Evolutionary conservation across 495 filamentous ascomycete species (phyloP).

Genomic region (Paragyromitra xinjiangensis): DNA sequence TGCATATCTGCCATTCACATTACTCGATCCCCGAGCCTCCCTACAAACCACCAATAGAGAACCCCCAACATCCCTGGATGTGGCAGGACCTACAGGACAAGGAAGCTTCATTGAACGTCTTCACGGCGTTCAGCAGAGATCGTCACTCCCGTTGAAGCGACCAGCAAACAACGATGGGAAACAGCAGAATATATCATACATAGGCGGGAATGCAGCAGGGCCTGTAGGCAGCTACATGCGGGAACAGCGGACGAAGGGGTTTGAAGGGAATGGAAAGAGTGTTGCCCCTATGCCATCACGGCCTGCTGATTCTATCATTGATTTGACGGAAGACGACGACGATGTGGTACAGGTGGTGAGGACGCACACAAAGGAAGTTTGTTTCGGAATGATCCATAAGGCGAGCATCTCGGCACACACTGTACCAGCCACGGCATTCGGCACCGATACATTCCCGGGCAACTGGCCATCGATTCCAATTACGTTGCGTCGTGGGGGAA

Average conservation of each 20-base stretch:
- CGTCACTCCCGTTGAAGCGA: conserved; percentile 8
- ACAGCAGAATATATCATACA: conserved; percentile 12
- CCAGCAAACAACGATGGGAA: conserved; percentile 14
- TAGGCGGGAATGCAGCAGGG: conserved; percentile 21
- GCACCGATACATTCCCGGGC: conserved; percentile 62
- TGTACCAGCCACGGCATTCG: conserved; percentile 72
- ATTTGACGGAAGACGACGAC: conserved; percentile 65
- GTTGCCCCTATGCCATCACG: background rate
- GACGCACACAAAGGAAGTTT: conserved; percentile 71
- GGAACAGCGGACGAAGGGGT: conserved; percentile 20
- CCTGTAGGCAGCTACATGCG: conserved; percentile 21
- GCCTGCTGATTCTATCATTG: conserved; percentile 45
- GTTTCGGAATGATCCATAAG: conserved; percentile 80
- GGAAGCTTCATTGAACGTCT: conserved; percentile 28
- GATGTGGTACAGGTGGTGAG: conserved; percentile 62
- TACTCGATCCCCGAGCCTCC: conserved; percentile 24
- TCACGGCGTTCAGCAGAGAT: conserved; percentile 34
- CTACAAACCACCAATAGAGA: conserved; percentile 9
- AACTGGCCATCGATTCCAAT: conserved; percentile 81
- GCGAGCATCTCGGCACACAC: conserved; percentile 72
- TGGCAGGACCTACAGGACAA: conserved; percentile 18
- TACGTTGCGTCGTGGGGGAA: conserved; percentile 66
- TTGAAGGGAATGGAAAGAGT: background rate
- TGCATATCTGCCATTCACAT: conserved; percentile 29
- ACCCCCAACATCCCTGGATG: background rate